phyloP scores from a whole-genome alignment of 2,329 filamentous ascomycete genomes.

The Aspergillus sp. region DNA sequence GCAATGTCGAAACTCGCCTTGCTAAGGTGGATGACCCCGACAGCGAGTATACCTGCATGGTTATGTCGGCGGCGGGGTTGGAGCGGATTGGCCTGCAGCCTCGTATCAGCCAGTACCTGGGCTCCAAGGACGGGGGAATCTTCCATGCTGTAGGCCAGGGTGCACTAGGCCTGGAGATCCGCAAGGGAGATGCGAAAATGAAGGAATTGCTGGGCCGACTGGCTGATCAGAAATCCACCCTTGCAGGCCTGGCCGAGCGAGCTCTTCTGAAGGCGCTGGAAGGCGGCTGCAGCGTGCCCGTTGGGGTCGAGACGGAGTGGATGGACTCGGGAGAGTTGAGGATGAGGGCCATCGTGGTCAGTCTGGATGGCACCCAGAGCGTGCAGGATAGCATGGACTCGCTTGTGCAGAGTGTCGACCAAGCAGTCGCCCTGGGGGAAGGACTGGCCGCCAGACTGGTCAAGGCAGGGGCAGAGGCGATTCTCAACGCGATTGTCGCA shows the following conservation, averaged over 20 bases:
- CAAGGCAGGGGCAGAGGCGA: too few species aligned
- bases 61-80: constrained; percentile 81
- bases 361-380: constrained; percentile 6
- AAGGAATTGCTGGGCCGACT: constrained; percentile 3
- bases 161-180: constrained; percentile 62
- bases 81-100: constrained; percentile 66
- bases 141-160: constrained; percentile 88
- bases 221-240: constrained; percentile 5
- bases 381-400: neutral
- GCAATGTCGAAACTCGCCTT: constrained; percentile 80
- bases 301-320: constrained; percentile 14
- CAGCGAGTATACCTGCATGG: constrained; percentile 69
- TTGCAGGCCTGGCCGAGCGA: constrained; percentile 10
- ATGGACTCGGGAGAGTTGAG: neutral
- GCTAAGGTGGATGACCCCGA: constrained; percentile 75
- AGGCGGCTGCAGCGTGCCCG: constrained; percentile 9
- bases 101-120: constrained; percentile 74
- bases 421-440: too few species aligned
- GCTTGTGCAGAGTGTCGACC: too few species aligned
- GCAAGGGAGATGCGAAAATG: constrained; percentile 5
- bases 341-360: constrained; percentile 10
- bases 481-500: too few species aligned
- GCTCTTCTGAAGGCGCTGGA: constrained; percentile 8
- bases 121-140: constrained; percentile 56
- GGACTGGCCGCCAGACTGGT: too few species aligned